Evolutionary conservation across 371 early-diverging fungal species (phyloP).

Genomic region (Mortierella sp.): DNA sequence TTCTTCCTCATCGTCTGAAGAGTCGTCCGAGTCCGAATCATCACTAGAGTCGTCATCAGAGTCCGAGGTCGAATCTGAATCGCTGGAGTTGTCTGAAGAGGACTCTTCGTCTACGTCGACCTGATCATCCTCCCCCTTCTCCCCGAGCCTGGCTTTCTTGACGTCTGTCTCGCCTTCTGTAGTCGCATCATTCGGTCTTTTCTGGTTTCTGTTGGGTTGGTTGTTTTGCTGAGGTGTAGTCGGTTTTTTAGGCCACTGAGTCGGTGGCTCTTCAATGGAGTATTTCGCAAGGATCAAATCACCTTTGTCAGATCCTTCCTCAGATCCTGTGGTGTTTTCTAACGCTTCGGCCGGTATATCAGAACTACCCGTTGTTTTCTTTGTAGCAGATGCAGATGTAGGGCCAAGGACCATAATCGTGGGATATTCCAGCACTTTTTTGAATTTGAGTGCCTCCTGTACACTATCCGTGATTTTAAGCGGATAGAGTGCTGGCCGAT

Average conservation of each 20-base stretch:
- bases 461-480: conserved; percentile 23
- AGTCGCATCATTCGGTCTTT: not conserved
- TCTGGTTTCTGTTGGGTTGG: conserved; percentile 1
- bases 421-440: conserved; percentile 46
- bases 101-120: conserved; percentile 5
- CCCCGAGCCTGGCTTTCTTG: conserved; percentile 1
- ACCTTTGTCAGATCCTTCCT: no score
- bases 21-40: conserved; percentile 21
- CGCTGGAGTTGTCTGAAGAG: conserved; percentile 20
- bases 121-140: not conserved
- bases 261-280: conserved; percentile 37
- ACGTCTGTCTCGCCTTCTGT: conserved; percentile 1
- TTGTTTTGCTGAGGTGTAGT: not conserved
- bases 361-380: no score
- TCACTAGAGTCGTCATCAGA: conserved; percentile 6
- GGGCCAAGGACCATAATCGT: conserved; percentile 38
- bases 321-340: no score
- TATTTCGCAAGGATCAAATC: conserved; percentile 20
- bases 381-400: not conserved
- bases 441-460: conserved; percentile 39
- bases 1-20: conserved; percentile 12
- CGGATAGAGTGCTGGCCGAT: conserved; percentile 43
- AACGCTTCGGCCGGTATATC: no score
- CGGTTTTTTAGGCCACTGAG: conserved; percentile 20
- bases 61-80: conserved; percentile 19